Evolutionary conservation across 139 green algal species (phyloP).

Genomic region (Bryopsis sp.): DNA sequence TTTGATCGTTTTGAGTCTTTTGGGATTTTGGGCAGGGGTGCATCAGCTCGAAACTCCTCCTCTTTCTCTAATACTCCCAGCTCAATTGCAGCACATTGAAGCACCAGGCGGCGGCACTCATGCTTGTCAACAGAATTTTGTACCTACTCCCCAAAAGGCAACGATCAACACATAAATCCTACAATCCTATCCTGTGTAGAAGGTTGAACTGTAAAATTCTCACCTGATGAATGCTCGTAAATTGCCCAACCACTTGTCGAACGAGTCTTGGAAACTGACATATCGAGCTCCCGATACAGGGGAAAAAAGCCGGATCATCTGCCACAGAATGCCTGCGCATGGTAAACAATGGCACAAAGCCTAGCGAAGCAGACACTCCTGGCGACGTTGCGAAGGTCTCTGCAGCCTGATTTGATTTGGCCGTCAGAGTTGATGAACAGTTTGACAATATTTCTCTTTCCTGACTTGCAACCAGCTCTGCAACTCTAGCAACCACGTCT

Average conservation of each 20-base stretch:
- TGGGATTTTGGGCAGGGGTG: conserved; percentile 12
- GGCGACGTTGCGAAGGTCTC: too few relatives aligned
- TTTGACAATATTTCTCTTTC: conserved; percentile 17
- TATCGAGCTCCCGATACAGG: conserved; percentile 19
- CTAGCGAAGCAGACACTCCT: background rate
- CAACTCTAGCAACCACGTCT: conserved; percentile 19
- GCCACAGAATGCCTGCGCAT: conserved; percentile 18
- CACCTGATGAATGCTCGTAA: conserved; percentile 25
- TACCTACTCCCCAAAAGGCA: too few relatives aligned
- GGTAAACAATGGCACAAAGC: conserved; percentile 21
- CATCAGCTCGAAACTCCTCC: conserved; percentile 22
- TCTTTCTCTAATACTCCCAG: conserved; percentile 30
- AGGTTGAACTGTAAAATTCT: too few relatives aligned
- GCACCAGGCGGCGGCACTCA: conserved; percentile 13
- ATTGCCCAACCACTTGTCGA: background rate
- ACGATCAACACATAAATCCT: too few relatives aligned
- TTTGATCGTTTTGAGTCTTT: conserved; percentile 22
- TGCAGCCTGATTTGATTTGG: too few relatives aligned
- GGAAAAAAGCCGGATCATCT: conserved; percentile 19
- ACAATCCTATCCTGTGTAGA: too few relatives aligned
- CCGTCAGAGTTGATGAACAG: too few relatives aligned
- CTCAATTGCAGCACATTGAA: conserved; percentile 26
- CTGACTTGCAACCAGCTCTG: background rate
- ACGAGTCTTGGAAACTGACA: conserved; percentile 18
- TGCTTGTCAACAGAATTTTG: background rate